Evolutionary conservation across 306 rosid genomes (phyloP), one percentile per base, ranked within the genome.

Genomic region (Pachyrhizus erosus): DNA sequence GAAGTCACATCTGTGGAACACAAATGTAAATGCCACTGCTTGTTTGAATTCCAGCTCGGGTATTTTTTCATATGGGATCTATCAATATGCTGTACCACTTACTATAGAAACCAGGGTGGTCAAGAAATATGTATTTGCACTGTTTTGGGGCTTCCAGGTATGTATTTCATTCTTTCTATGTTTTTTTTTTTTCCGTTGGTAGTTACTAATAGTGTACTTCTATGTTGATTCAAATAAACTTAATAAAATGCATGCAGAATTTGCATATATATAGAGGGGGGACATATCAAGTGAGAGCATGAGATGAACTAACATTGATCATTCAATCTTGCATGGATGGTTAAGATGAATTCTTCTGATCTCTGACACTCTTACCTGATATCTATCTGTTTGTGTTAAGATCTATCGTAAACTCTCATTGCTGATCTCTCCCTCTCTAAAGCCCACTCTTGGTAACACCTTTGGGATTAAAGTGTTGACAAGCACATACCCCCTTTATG

Each of bases 101-200:
- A 84, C 87, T 23, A 55, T 2, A 23, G 80, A 73, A 73, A 84
- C 84, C 39, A 43, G 5, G 1, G 46, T 55, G 69, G 24, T 83
- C 43, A 62, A 77, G 5, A 83, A 83, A 70, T 83, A 83, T 71
- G 80, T 78, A 65, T 83, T 7, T 77, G 68, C 86, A 4, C 69
- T 83, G 7, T 83, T 83, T 60, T 83, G 86, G 86, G 86, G 86
- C 43, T 62, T 83, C 43, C 83, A 78, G 82, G 86, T 78, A 72
- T 61, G 40, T 49, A 62, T 40, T 70, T 61, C 55, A 3, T 46
- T 57, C 54, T 43, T 42, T 69, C 37, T 31, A 2, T 31, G n/a
- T 54, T 7, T 10, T 51, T 23, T 26, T 8, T 27, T 79, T 0
- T 67, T 52, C 55, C 15, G 52, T 37, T 4, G 3, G 40, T 34